phyloP scores from a whole-genome alignment of 108 stramenopile species.

The Skeletonema grethae region DNA sequence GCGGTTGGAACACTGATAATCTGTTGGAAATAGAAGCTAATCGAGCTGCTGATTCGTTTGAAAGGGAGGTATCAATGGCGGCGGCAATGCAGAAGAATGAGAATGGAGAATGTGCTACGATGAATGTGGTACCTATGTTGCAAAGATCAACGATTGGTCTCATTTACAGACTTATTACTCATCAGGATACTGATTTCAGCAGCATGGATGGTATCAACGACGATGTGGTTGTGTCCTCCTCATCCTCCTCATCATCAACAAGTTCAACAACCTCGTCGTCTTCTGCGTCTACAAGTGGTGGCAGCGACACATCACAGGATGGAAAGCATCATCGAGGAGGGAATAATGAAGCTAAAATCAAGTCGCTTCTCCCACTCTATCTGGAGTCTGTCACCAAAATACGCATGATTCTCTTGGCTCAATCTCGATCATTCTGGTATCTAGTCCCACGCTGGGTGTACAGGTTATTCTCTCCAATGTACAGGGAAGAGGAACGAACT shows the following conservation, averaged over 20 bases:
- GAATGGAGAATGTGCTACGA: conserved; percentile 5
- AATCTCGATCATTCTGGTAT: conserved; percentile 91
- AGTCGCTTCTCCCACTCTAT: conserved; percentile 62
- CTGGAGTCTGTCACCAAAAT: conserved; percentile 83
- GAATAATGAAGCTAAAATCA: conserved; percentile 15
- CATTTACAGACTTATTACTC: conserved; percentile 83
- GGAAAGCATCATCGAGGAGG: not conserved
- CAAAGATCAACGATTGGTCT: conserved; percentile 77
- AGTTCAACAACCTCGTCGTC: conserved; percentile 8
- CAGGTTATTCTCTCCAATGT: conserved; percentile 74
- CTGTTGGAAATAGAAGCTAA: conserved; percentile 66
- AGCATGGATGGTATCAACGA: conserved; percentile 1
- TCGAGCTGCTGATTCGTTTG: conserved; percentile 61
- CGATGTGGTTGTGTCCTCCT: conserved; percentile 1
- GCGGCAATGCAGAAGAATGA: not conserved
- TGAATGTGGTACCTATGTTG: conserved; percentile 75
- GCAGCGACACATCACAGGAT: not conserved
- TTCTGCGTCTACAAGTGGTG: not conserved
- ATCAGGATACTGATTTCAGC: conserved; percentile 37
- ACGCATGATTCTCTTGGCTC: conserved; percentile 90
- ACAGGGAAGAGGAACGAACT: conserved; percentile 75
- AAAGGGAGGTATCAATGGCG: conserved; percentile 16
- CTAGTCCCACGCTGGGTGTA: conserved; percentile 87
- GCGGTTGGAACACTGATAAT: conserved; percentile 18
- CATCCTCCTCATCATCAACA: conserved; percentile 8